A percentile compares a stretch with the other conserved stretches of the same genome.
These are phyloP conservation scores for Lichtheimia corymbifera DNA, from an alignment of 371 early-diverging fungal genomes.

Conservation along the genomic window DNA sequence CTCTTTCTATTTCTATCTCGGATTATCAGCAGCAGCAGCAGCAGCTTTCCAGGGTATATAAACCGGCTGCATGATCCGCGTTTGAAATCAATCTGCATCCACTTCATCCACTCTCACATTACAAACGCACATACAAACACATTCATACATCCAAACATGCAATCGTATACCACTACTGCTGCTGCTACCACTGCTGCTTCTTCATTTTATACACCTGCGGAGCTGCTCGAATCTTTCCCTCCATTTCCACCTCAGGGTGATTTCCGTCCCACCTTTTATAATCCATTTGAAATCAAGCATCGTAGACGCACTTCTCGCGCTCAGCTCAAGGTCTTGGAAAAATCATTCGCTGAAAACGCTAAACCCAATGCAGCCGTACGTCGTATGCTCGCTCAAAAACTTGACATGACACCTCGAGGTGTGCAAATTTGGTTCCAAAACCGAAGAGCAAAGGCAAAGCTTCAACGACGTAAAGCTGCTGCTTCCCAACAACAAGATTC, in stretches of 20 bases:
- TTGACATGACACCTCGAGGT: conserved; percentile 86
- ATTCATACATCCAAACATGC: too few relatives aligned
- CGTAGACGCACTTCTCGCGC: conserved; percentile 70
- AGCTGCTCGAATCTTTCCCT: too few relatives aligned
- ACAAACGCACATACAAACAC: too few relatives aligned
- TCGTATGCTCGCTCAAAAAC: conserved; percentile 64
- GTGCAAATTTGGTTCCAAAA: conserved; percentile 99
- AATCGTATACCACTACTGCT: too few relatives aligned
- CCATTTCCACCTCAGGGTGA: conserved; percentile 39
- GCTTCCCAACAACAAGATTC: conserved; percentile 5
- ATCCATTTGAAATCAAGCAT: conserved; percentile 78
- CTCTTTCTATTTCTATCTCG: conserved; percentile 4
- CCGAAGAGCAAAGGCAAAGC: conserved; percentile 81
- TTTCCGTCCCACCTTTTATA: conserved; percentile 69
- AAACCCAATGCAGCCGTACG: conserved; percentile 73
- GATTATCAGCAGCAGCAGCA: conserved; percentile 6
- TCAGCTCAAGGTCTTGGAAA: conserved; percentile 70
- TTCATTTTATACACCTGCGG: too few relatives aligned
- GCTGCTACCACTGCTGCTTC: too few relatives aligned
- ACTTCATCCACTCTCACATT: too few relatives aligned
- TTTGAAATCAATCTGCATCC: too few relatives aligned
- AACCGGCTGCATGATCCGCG: too few relatives aligned
- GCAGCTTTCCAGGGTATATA: conserved; percentile 5
- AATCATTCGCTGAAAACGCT: conserved; percentile 63
- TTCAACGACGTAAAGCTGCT: conserved; percentile 25